A percentile compares a stretch with the other conserved stretches of the same genome.
Evolutionary conservation across 768 basidiomycete genomes (phyloP).

Genomic region (Piloderma croceum): DNA sequence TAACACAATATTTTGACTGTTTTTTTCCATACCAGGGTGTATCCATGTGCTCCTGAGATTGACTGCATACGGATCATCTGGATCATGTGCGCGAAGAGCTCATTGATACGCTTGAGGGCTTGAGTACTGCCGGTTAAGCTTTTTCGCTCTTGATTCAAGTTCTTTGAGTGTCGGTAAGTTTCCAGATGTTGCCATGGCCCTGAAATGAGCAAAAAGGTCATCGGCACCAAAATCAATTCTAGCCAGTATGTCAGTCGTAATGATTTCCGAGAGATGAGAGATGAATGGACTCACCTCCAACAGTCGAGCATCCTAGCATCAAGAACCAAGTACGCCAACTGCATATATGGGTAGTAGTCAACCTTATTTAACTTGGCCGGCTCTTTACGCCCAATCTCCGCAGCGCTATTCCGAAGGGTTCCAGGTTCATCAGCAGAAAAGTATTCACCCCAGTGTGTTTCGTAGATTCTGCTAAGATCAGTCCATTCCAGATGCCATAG

Average conservation of each 20-base stretch:
- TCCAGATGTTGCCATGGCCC: background rate
- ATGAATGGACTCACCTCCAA: conserved; percentile 23
- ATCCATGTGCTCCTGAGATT: too few species aligned
- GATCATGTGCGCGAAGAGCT: too few species aligned
- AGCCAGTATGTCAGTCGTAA: background rate
- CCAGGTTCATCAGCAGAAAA: conserved; percentile 24
- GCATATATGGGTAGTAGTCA: conserved; percentile 21
- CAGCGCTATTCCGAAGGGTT: conserved; percentile 25
- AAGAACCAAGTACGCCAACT: conserved; percentile 22
- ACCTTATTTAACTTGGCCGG: conserved; percentile 30
- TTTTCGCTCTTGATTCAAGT: conserved; percentile 6
- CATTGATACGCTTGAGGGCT: background rate
- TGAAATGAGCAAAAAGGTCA: conserved; percentile 17
- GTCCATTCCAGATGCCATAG: conserved; percentile 15
- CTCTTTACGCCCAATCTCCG: conserved; percentile 20
- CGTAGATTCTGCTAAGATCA: conserved; percentile 13
- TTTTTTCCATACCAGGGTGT: too few species aligned
- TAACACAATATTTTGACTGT: too few species aligned
- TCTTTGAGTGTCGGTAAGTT: conserved; percentile 17
- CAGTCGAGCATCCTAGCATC: conserved; percentile 30
- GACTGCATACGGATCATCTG: too few species aligned
- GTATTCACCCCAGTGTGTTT: conserved; percentile 26
- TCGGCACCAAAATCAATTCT: background rate
- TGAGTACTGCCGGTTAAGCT: background rate
- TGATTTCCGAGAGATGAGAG: background rate